A percentile compares a stretch with the other conserved stretches of the same genome.
phyloP scores from a whole-genome alignment of 805 yeast genomes.

The Cyberlindnera sargentensis region DNA sequence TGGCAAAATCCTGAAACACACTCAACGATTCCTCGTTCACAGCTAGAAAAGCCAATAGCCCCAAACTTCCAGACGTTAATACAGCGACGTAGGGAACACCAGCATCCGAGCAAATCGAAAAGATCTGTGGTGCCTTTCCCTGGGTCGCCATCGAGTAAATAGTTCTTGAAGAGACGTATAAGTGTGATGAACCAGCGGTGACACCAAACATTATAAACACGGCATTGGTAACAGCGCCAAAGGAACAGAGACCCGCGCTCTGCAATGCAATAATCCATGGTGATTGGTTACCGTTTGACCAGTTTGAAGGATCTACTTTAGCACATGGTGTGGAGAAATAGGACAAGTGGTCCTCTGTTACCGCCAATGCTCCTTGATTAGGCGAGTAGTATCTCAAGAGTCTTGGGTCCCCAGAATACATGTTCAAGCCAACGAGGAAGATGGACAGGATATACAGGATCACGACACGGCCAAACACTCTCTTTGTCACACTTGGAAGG shows the following conservation, averaged over 20 bases:
- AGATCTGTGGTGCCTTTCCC: constrained; percentile 51
- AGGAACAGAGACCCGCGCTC: constrained; percentile 42
- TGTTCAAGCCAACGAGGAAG: constrained; percentile 62
- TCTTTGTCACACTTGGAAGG: constrained; percentile 67
- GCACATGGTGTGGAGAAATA: constrained; percentile 8
- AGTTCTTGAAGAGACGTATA: constrained; percentile 51
- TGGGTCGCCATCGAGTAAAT: constrained; percentile 47
- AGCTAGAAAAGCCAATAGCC: constrained; percentile 53
- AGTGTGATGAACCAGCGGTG: constrained; percentile 46
- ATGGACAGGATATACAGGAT: constrained; percentile 60
- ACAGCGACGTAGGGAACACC: constrained; percentile 75
- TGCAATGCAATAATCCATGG: constrained; percentile 57
- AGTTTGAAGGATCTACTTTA: constrained; percentile 1
- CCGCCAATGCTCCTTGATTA: constrained; percentile 4
- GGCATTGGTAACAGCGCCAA: constrained; percentile 41
- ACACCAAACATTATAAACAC: constrained; percentile 48
- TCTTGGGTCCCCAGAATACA: constrained; percentile 75
- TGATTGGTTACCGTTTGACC: constrained; percentile 35
- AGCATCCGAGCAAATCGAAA: constrained; percentile 47
- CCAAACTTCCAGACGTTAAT: constrained; percentile 52
- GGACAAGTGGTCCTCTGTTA: constrained; percentile 1
- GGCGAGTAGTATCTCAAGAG: constrained; percentile 42
- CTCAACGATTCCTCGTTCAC: constrained; percentile 49
- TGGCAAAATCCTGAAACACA: constrained; percentile 61
- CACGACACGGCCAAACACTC: constrained; percentile 66